Conservation (phyloP, 2,329 filamentous ascomycete genomes). For the Elsinoe fawcettii region DNA sequence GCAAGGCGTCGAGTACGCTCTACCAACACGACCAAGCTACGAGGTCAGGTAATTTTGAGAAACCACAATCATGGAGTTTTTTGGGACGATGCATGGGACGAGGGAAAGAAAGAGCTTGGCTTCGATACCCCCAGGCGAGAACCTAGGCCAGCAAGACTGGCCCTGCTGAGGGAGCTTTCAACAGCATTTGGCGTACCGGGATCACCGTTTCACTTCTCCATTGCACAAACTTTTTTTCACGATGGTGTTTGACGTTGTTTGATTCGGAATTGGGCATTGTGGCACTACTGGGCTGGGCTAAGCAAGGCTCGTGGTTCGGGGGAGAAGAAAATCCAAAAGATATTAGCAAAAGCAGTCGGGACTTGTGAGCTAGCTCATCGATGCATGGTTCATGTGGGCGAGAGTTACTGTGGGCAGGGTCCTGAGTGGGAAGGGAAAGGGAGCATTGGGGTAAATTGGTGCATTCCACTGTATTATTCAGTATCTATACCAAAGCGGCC, state of each 20-base stretch:
- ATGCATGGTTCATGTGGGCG: too few species aligned
- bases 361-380: background rate
- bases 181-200: background rate
- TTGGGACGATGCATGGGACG: background rate
- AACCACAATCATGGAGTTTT: background rate
- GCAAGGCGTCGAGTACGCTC: slow-evolving; percentile 43
- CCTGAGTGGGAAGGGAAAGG: background rate
- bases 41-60: slow-evolving; percentile 9
- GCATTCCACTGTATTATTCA: slow-evolving; percentile 4
- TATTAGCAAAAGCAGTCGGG: background rate
- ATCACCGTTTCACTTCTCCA: background rate
- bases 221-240: slow-evolving; percentile 8
- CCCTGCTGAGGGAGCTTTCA: background rate
- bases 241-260: background rate
- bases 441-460: background rate
- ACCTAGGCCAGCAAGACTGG: background rate
- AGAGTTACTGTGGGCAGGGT: too few species aligned
- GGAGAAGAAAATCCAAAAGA: background rate
- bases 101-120: slow-evolving; percentile 8
- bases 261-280: background rate
- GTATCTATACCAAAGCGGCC: slow-evolving; percentile 2
- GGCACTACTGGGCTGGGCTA: background rate
- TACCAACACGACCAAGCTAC: slow-evolving; percentile 5
- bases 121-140: background rate
- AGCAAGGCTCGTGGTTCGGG: background rate